Percentiles rank a stretch among this genome's conserved stretches.
These are phyloP conservation scores for Bipolaris gigantea DNA, from an alignment of 2,329 filamentous ascomycete genomes.

Conservation along the genomic window DNA sequence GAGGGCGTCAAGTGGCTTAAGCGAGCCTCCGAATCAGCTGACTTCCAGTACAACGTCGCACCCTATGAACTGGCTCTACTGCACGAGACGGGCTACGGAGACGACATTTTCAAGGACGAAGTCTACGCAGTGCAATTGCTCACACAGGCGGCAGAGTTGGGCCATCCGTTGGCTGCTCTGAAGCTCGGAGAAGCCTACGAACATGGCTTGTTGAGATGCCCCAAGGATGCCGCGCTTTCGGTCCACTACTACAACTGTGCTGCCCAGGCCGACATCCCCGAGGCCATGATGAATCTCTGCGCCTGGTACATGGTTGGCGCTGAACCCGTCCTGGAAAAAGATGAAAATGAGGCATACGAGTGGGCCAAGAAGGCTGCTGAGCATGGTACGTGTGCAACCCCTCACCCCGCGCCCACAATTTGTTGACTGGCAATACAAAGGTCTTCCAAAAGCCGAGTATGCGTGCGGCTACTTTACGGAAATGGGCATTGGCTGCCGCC, in stretches of 20 bases:
- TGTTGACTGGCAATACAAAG: slow-evolving; percentile 48
- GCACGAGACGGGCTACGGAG: slow-evolving; percentile 91
- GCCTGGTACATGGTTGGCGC: slow-evolving; percentile 98
- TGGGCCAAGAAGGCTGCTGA: slow-evolving; percentile 90
- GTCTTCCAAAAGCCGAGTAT: slow-evolving; percentile 75
- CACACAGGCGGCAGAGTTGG: slow-evolving; percentile 89
- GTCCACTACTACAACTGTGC: slow-evolving; percentile 97
- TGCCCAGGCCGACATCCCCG: slow-evolving; percentile 78
- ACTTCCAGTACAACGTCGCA: slow-evolving; percentile 87
- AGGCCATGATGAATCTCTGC: slow-evolving; percentile 97
- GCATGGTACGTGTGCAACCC: slow-evolving; percentile 64
- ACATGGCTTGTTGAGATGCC: slow-evolving; percentile 83
- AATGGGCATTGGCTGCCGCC: slow-evolving; percentile 94
- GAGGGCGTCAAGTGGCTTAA: slow-evolving; percentile 98
- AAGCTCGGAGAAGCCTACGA: slow-evolving; percentile 97
- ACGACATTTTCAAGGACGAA: slow-evolving; percentile 90
- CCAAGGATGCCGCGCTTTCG: slow-evolving; percentile 85
- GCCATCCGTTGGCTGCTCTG: slow-evolving; percentile 82
- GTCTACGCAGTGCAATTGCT: slow-evolving; percentile 91
- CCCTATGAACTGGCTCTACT: slow-evolving; percentile 87
- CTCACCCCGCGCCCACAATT: background rate
- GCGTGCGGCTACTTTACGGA: slow-evolving; percentile 97
- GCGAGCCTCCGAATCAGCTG: slow-evolving; percentile 84
- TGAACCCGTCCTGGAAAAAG: slow-evolving; percentile 86
- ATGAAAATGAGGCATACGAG: slow-evolving; percentile 94